These are phyloP conservation scores for Saitozyma sp. DNA, from an alignment of 768 basidiomycete species.

Conservation along the genomic window DNA sequence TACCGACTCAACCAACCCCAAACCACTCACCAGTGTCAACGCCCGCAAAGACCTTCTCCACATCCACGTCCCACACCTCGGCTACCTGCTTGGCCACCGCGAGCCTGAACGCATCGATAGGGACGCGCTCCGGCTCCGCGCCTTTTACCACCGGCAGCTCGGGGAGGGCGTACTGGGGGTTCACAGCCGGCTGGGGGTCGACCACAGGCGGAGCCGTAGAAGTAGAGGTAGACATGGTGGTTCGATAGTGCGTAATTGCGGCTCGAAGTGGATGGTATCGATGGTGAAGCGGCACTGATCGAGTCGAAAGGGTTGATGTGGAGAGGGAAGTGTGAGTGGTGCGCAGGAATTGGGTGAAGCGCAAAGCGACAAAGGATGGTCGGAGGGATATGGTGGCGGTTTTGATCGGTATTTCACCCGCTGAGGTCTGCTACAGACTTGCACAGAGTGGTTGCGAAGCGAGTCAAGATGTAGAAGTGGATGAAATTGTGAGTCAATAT, in stretches of 20 bases:
- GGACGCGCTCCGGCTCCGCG: conserved; percentile 25
- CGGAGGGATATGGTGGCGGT: too few species aligned
- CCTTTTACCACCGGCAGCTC: conserved; percentile 24
- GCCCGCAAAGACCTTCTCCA: conserved; percentile 78
- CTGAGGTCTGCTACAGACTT: too few species aligned
- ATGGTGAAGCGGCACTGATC: not conserved
- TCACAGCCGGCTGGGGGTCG: not conserved
- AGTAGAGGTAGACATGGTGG: conserved; percentile 10
- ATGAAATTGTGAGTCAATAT: too few species aligned
- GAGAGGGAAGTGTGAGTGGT: too few species aligned
- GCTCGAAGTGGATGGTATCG: not conserved
- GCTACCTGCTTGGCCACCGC: conserved; percentile 43
- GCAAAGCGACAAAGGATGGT: too few species aligned
- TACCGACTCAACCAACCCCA: not conserved
- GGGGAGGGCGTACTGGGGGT: conserved; percentile 31
- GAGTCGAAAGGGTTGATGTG: too few species aligned
- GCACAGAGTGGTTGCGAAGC: too few species aligned
- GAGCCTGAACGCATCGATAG: conserved; percentile 42
- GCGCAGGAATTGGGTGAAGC: too few species aligned
- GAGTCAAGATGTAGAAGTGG: too few species aligned
- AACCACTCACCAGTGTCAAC: conserved; percentile 65
- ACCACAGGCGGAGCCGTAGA: not conserved
- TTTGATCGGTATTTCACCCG: too few species aligned
- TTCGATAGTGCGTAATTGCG: too few species aligned
- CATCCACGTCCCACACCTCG: conserved; percentile 38